Base-by-base conservation (phyloP, 768 basidiomycete species). In the Cystobasidium tubakii region DNA sequence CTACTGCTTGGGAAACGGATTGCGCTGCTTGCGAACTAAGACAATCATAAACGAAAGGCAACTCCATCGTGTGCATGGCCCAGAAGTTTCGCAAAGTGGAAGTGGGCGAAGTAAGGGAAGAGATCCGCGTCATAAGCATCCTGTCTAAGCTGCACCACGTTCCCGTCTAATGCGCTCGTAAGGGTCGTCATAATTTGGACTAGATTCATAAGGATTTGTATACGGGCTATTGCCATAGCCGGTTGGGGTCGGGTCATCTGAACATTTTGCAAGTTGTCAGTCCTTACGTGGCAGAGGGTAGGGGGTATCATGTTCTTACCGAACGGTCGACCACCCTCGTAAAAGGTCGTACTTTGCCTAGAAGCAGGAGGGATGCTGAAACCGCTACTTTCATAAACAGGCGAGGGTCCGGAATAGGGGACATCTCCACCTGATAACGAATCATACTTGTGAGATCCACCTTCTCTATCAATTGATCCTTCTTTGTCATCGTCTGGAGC, bases 131-230 rank as follows among this genome's bases (percentile, higher is more conserved):
- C n/a, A n/a, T n/a, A n/a, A n/a, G n/a, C n/a, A n/a, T n/a, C n/a
- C n/a, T n/a, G n/a, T 60, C 23, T 29, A 60, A 21, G 46, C 46
- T 23, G 33, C 25, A 6, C 57, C 57, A 27, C 66, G n/a, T 23
- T 67, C 66, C n/a, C 66, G 15, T 53, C 66, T 67, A 21, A 67
- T 67, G 29, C 66, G 66, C n/a, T 67, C 66, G 23, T 67, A 67
- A 3, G 66, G 66, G 50, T 67, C 66, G 23, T 67, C 66, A 36
- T 67, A 67, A 25, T 19, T 31, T 23, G 66, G 66, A 46, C 2
- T 31, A 12, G 44, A 3, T 17, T 53, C 50, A 29, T 67, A 67
- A 4, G 66, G 66, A 36, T 67, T 67, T 19, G 63, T 44, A 27
- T 42, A 67, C 6, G 57, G 57, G 17, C 57, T 60, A 29, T 27